Conservation (phyloP, 805 yeast species). For the Saitoella complicata region DNA sequence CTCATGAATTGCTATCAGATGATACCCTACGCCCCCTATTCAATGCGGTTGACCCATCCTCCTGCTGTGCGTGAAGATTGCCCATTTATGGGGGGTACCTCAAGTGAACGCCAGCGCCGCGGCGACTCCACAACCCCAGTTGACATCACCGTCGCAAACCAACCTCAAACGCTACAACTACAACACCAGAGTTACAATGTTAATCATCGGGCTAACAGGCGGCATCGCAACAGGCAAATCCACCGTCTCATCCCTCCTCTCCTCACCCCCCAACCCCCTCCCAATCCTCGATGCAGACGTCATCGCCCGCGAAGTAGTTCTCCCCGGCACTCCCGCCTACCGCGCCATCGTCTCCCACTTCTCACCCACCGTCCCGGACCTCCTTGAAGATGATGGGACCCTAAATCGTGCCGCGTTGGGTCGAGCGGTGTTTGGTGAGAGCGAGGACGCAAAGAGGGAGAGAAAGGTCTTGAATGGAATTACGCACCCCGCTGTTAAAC, state of each 20-base stretch:
- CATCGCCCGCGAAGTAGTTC: slow-evolving; percentile 73
- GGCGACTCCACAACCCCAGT: too few relatives aligned
- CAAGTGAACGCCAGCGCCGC: too few relatives aligned
- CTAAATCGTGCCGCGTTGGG: slow-evolving; percentile 69
- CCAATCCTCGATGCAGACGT: slow-evolving; percentile 77
- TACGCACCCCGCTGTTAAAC: slow-evolving; percentile 76
- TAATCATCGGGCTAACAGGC: slow-evolving; percentile 89
- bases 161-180: too few relatives aligned
- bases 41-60: too few relatives aligned
- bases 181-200: too few relatives aligned
- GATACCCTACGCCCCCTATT: too few relatives aligned
- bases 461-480: slow-evolving; percentile 49
- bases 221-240: slow-evolving; percentile 96
- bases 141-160: too few relatives aligned
- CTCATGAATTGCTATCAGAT: too few relatives aligned
- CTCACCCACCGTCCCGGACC: slow-evolving; percentile 33
- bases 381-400: slow-evolving; percentile 20
- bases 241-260: slow-evolving; percentile 54
- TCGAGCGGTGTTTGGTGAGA: slow-evolving; percentile 49
- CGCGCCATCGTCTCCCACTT: slow-evolving; percentile 47
- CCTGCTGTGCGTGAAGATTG: too few relatives aligned
- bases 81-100: too few relatives aligned
- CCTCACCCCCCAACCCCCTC: slow-evolving; percentile 24
- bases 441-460: slow-evolving; percentile 32
- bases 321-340: slow-evolving; percentile 64